Percentiles rank a stretch among this genome's conserved stretches.
These are phyloP conservation scores for Lophiostoma macrostomum DNA, from an alignment of 495 filamentous ascomycete species.

Conservation along the genomic window DNA sequence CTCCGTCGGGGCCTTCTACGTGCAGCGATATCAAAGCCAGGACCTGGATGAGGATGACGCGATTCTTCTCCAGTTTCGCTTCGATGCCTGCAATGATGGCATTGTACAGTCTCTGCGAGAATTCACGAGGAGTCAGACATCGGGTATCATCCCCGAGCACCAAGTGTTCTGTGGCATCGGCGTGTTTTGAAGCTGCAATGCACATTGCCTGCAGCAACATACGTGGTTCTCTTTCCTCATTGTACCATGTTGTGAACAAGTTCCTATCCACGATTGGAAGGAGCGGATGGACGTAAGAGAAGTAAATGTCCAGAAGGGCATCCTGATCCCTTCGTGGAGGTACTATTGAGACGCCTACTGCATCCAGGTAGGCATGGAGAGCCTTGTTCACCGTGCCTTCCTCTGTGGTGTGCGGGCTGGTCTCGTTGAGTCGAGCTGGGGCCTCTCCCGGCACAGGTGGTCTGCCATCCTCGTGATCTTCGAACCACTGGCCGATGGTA, in stretches of 20 bases:
- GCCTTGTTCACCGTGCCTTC: conserved; percentile 26
- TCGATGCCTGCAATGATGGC: conserved; percentile 36
- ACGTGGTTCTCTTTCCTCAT: conserved; percentile 26
- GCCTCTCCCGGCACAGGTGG: conserved; percentile 2
- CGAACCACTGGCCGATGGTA: conserved; percentile 32
- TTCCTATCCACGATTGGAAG: conserved; percentile 38
- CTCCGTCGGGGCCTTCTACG: conserved; percentile 45
- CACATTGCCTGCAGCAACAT: conserved; percentile 40
- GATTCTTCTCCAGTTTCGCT: conserved; percentile 36
- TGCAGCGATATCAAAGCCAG: conserved; percentile 47
- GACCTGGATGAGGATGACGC: conserved; percentile 41
- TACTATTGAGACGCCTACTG: conserved; percentile 29
- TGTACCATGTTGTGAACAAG: conserved; percentile 30
- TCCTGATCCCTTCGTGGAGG: conserved; percentile 31
- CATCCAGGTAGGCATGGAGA: conserved; percentile 32
- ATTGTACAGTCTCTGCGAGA: conserved; percentile 36
- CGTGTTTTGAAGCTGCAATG: conserved; percentile 40
- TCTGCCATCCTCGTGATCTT: conserved; percentile 18
- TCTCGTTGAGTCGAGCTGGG: conserved; percentile 9
- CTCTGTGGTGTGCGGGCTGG: conserved; percentile 18
- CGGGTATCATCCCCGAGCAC: conserved; percentile 24
- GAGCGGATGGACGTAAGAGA: conserved; percentile 38
- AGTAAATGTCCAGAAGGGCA: conserved; percentile 40
- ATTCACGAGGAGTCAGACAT: conserved; percentile 35
- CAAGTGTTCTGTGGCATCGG: conserved; percentile 33